phyloP scores from a whole-genome alignment of 2,329 filamentous ascomycete genomes.

The Pseudogymnoascus sp. region DNA sequence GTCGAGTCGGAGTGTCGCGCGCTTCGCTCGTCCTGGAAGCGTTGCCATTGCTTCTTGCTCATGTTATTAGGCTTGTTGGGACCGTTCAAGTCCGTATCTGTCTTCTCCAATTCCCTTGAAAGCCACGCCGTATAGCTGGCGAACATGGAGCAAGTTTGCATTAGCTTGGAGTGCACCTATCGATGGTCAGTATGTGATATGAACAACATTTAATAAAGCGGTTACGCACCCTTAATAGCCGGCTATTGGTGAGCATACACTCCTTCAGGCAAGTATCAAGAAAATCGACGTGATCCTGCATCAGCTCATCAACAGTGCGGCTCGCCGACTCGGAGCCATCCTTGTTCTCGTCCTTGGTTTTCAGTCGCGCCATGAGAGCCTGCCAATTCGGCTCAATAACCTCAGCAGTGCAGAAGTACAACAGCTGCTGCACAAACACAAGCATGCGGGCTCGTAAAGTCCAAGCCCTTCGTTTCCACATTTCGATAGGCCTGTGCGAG shows the following conservation, averaged over 20 bases:
- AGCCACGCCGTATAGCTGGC: constrained; percentile 83
- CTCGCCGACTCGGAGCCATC: constrained; percentile 30
- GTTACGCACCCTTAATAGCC: constrained; percentile 68
- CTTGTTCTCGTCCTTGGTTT: constrained; percentile 45
- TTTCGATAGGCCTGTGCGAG: constrained; percentile 63
- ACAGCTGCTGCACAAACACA: constrained; percentile 89
- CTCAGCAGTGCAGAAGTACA: constrained; percentile 95
- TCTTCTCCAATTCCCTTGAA: constrained; percentile 72
- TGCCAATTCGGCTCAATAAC: constrained; percentile 98
- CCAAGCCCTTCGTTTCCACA: constrained; percentile 90
- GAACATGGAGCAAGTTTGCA: constrained; percentile 93
- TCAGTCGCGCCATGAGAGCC: constrained; percentile 79
- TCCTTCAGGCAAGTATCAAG: constrained; percentile 96
- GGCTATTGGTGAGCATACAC: constrained; percentile 97
- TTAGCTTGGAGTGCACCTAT: constrained; percentile 93
- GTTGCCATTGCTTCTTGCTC: constrained; percentile 52
- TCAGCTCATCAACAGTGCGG: constrained; percentile 88
- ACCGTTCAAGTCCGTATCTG: constrained; percentile 67
- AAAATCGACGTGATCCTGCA: constrained; percentile 99
- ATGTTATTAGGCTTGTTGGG: constrained; percentile 49
- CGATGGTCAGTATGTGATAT: background rate
- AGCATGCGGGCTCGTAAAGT: constrained; percentile 89
- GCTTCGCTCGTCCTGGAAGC: constrained; percentile 43
- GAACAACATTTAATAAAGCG: constrained; percentile 9
- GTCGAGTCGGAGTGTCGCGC: constrained; percentile 31